Percentiles rank a stretch among this genome's conserved stretches.
phyloP scores from a whole-genome alignment of 2,329 filamentous ascomycete genomes.

The Neonectria hederae region DNA sequence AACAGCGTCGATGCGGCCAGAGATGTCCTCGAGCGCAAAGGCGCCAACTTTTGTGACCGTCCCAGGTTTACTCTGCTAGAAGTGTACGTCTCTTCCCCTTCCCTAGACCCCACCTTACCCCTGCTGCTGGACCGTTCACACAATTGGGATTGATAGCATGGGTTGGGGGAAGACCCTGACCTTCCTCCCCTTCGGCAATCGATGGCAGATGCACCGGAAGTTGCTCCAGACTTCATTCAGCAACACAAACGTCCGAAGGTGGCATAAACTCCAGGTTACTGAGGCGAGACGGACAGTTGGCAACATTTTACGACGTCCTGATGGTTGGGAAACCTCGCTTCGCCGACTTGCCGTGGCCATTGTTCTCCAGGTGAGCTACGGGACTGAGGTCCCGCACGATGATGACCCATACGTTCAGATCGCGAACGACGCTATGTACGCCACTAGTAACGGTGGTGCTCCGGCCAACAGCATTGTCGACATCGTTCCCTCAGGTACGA shows the following conservation, averaged over 20 bases:
- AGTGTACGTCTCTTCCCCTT: constrained; percentile 37
- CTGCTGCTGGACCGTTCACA: background rate
- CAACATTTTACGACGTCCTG: constrained; percentile 33
- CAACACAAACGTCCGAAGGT: constrained; percentile 46
- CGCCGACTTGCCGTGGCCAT: constrained; percentile 46
- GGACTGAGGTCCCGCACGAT: constrained; percentile 41
- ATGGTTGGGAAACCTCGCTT: constrained; percentile 40
- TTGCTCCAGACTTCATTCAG: constrained; percentile 55
- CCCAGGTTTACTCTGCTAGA: constrained; percentile 54
- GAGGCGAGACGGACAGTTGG: constrained; percentile 36
- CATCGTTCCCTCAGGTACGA: constrained; percentile 52
- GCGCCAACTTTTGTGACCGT: constrained; percentile 55
- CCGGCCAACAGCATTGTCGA: constrained; percentile 53
- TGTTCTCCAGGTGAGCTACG: constrained; percentile 47
- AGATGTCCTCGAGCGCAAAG: constrained; percentile 56
- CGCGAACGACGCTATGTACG: constrained; percentile 45
- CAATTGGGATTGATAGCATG: constrained; percentile 42
- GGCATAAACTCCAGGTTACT: constrained; percentile 38
- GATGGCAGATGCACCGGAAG: constrained; percentile 55
- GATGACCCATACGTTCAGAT: constrained; percentile 45
- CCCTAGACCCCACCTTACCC: background rate
- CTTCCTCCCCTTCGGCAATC: constrained; percentile 53
- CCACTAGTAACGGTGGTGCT: constrained; percentile 45
- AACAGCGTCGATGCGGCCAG: constrained; percentile 46
- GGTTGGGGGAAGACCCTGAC: constrained; percentile 59